Base-by-base conservation (phyloP, 2,329 filamentous ascomycete genomes). In the Aspergillus eucalypticola region DNA sequence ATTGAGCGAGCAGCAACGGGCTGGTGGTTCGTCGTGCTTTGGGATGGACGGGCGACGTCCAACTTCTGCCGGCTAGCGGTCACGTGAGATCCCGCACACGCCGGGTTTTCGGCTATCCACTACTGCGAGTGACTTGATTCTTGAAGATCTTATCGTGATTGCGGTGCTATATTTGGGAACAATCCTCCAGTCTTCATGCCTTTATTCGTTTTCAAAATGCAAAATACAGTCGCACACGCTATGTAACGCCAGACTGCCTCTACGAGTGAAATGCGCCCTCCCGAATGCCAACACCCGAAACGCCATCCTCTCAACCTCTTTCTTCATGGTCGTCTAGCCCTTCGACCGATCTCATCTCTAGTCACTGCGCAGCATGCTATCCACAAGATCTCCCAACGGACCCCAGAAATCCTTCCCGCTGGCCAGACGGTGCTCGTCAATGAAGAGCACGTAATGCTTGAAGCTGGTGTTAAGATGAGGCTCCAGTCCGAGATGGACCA, bases 401-500 rank as follows among this genome's bases (percentile, higher is more conserved):
- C 95, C 95, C 90, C 94, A 99, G 81, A 94, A 99, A 77, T 99
- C 95, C 78, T 96, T 93, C 54, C 94, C 95, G 72, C 88, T 96
- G 27, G 92, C 92, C 68, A 99, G 80, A 67, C 87, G 88, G 79
- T 98, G 95, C 83, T 99, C 96, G 76, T 99, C 93, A 68, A 99
- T 92, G 78, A 99, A 99, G 60, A 99, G 85, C 64, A 99, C 95
- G 73, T 98, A 99, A 79, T 99, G 95, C 84, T 99, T 99, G 87
- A 99, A 99, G 79, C 92, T 96, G 13, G 95, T 99, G 80, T 99
- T 99, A 66, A 99, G 86, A 78, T 99, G 95, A 48, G 96, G 93
- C 79, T 99, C 95, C 60, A 99, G 85, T 21, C 95, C 95, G 41
- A 99, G 86, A 75, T 97, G 92, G 60, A 96, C 90, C 68, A 99